Percentiles rank a stretch among this genome's conserved stretches.
Evolutionary conservation across 73 alveolate species (phyloP).

Genomic region (Durusdinium trenchii): DNA sequence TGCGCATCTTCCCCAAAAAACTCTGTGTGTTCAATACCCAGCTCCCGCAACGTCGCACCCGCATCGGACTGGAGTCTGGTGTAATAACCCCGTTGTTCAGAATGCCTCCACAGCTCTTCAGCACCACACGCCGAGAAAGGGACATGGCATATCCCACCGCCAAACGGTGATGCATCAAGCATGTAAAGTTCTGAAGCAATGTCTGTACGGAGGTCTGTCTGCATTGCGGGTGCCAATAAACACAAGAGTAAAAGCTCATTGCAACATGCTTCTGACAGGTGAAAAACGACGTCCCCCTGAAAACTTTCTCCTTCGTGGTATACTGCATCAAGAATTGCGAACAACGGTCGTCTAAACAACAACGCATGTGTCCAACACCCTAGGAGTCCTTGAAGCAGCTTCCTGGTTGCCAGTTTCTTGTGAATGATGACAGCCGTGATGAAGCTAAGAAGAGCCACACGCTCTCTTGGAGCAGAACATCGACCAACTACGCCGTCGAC

Average conservation of each 20-base stretch:
- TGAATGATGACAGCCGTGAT: neutral
- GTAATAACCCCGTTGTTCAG: neutral
- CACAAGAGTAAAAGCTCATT: neutral
- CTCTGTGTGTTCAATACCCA: neutral
- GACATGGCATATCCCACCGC: neutral
- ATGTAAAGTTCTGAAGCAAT: neutral
- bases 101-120: neutral
- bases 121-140: neutral
- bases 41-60: neutral
- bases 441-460: neutral
- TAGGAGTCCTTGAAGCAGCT: neutral
- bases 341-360: neutral
- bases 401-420: neutral
- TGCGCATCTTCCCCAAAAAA: neutral
- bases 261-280: neutral
- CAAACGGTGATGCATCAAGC: conserved; percentile 23
- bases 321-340: neutral
- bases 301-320: neutral
- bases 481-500: neutral
- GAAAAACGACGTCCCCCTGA: neutral
- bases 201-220: neutral
- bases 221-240: neutral
- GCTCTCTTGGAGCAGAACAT: neutral
- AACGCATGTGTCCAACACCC: neutral
- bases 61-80: neutral